These are phyloP conservation scores for Fremontodendron californicum DNA, from an alignment of 345 rosid genomes.

Conservation along the genomic window DNA sequence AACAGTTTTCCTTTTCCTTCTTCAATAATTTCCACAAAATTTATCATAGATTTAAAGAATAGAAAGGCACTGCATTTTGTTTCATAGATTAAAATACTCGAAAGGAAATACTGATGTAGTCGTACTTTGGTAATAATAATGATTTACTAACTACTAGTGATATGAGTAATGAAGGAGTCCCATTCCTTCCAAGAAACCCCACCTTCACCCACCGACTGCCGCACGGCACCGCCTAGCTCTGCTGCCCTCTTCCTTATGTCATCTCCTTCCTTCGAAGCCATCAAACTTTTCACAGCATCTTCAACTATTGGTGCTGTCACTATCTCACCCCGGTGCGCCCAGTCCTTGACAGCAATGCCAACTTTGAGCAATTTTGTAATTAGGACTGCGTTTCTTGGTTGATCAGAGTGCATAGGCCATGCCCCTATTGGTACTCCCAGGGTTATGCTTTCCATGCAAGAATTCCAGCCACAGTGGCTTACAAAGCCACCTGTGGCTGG, in stretches of 20 bases:
- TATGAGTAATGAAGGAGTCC: slow-evolving; percentile 47
- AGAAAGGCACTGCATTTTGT: no score
- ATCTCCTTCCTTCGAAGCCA: slow-evolving; percentile 50
- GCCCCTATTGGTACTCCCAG: slow-evolving; percentile 62
- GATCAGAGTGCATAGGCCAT: slow-evolving; percentile 71
- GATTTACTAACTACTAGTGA: no score
- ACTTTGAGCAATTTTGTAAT: slow-evolving; percentile 38
- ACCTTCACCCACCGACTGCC: slow-evolving; percentile 30
- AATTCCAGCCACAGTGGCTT: slow-evolving; percentile 74
- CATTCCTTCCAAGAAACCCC: slow-evolving; percentile 40
- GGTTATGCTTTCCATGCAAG: slow-evolving; percentile 62
- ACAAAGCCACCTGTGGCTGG: slow-evolving; percentile 46
- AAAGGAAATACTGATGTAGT: no score
- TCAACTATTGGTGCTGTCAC: slow-evolving; percentile 23
- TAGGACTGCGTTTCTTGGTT: slow-evolving; percentile 43
- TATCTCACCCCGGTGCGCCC: slow-evolving; percentile 23
- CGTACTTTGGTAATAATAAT: no score
- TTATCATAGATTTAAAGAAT: no score
- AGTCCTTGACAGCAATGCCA: slow-evolving; percentile 34
- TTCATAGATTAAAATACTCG: no score
- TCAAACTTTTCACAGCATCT: slow-evolving; percentile 31
- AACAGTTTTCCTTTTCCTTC: no score
- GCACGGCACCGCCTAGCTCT: slow-evolving; percentile 21
- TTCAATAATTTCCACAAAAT: no score
- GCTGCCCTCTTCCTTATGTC: slow-evolving; percentile 44